phyloP scores from a whole-genome alignment of 108 stramenopile genomes.

The Discostella stelligeroides region DNA sequence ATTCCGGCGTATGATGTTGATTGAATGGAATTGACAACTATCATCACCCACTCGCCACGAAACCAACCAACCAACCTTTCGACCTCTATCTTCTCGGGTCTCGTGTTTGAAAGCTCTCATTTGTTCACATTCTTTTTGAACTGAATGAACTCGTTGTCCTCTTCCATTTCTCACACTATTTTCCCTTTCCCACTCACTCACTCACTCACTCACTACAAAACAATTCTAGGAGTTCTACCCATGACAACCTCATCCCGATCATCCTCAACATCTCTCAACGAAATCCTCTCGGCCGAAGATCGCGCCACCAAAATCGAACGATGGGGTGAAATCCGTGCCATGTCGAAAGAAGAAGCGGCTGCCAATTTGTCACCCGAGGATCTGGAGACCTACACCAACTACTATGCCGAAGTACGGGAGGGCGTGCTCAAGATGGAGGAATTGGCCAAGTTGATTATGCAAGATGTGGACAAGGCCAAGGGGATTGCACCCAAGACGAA shows the following conservation, averaged over 20 bases:
- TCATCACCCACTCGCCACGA: too few species aligned
- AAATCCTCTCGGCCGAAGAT: conserved; percentile 52
- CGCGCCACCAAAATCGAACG: conserved; percentile 59
- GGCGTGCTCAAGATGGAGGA: conserved; percentile 71
- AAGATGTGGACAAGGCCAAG: conserved; percentile 64
- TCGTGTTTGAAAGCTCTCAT: too few species aligned
- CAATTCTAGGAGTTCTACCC: too few species aligned
- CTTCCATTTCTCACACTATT: too few species aligned
- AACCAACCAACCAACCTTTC: too few species aligned
- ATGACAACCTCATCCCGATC: conserved; percentile 18
- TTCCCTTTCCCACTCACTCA: too few species aligned
- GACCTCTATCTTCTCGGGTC: too few species aligned
- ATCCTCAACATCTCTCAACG: conserved; percentile 39
- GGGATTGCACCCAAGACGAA: conserved; percentile 73
- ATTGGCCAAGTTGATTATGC: conserved; percentile 55
- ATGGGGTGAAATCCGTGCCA: conserved; percentile 69
- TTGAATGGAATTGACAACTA: too few species aligned
- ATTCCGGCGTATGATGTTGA: too few species aligned
- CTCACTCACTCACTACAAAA: too few species aligned
- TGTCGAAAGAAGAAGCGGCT: conserved; percentile 62
- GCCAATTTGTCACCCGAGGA: conserved; percentile 68
- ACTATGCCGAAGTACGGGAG: conserved; percentile 63
- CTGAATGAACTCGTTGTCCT: too few species aligned
- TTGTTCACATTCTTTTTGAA: too few species aligned
- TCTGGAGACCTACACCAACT: conserved; percentile 77